phyloP scores from a whole-genome alignment of 2,329 filamentous ascomycete species.

The Exophiala phaeomuriformis region DNA sequence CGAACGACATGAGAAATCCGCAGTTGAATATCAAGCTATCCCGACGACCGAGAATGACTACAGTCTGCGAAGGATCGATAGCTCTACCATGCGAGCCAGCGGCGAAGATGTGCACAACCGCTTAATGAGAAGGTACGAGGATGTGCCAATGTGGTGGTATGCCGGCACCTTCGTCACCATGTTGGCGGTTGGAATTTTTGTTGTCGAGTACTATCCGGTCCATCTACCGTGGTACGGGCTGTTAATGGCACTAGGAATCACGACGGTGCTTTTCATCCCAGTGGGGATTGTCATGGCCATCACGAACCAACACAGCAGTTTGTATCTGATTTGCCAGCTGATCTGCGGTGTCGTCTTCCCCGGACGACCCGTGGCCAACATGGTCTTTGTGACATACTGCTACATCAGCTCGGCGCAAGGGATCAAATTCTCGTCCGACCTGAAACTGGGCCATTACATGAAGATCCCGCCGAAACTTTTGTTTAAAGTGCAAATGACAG shows the following conservation, averaged over 20 bases:
- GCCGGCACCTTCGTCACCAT: conserved; percentile 66
- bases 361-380: conserved; percentile 78
- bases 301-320: conserved; percentile 80
- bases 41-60: conserved; percentile 26
- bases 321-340: conserved; percentile 79
- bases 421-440: conserved; percentile 78
- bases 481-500: conserved; percentile 53
- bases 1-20: conserved; percentile 51
- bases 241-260: conserved; percentile 68
- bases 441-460: conserved; percentile 64
- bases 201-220: conserved; percentile 76
- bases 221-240: conserved; percentile 83
- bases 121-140: conserved; percentile 73
- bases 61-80: conserved; percentile 9
- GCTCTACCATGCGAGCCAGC: conserved; percentile 26
- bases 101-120: conserved; percentile 78
- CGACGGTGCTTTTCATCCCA: conserved; percentile 75
- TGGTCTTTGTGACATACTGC: conserved; percentile 88
- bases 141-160: conserved; percentile 78
- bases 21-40: conserved; percentile 50
- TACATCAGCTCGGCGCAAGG: conserved; percentile 85
- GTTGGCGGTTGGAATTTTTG: conserved; percentile 71
- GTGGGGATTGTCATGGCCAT: conserved; percentile 92
- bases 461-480: conserved; percentile 56
- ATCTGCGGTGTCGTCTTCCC: conserved; percentile 77